Base-by-base conservation (phyloP, 2,329 filamentous ascomycete species). In the Cercospora sesami region DNA sequence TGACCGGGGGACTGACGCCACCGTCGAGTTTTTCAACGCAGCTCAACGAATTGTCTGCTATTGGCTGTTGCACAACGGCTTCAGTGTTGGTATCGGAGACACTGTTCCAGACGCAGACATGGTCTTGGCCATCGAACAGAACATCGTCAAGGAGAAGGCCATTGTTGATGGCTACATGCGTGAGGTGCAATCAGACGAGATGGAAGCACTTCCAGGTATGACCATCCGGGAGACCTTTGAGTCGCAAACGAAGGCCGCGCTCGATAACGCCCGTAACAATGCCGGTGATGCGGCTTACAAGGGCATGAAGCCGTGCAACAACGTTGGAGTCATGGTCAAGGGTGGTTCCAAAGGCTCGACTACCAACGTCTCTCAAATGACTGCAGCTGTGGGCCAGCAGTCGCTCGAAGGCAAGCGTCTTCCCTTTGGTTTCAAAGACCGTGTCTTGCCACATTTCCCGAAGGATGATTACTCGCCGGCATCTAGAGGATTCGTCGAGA, bases 281-380 rank as follows among this genome's bases (percentile, higher is more conserved):
- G 95, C 95, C 77, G 95, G 95, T 89, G 94, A 91, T 23, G 91
- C 90, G 61, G 96, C 95, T 0, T 92, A 96, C 81, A 90, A 93
- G 82, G 93, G 91, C 85, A 83, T 99, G 79, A 97, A 97, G 83
- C 93, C 97, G 81, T 85, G 91, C 75, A 99, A 99, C 86, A 97
- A 98, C 76, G 94, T 94, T 61, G 93, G 96, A 64, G 92, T 93
- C 77, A 99, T 98, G 92, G 93, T 96, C 69, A 89, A 90, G 63
- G 97, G 95, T 68, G 95, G 95, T 76, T 99, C 96, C 74, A 99
- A 99, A 85, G 95, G 95, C 79, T 98, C 95, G 2, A 94, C 93
- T 12, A 98, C 99, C 85, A 99, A 99, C 80, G 98, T 99, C 75
- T 97, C 96, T 16, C 95, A 99, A 81, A 99, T 99, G 95, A 96